These are phyloP conservation scores for Hypoxylon fragiforme DNA, from an alignment of 495 filamentous ascomycete genomes.

Conservation along the genomic window DNA sequence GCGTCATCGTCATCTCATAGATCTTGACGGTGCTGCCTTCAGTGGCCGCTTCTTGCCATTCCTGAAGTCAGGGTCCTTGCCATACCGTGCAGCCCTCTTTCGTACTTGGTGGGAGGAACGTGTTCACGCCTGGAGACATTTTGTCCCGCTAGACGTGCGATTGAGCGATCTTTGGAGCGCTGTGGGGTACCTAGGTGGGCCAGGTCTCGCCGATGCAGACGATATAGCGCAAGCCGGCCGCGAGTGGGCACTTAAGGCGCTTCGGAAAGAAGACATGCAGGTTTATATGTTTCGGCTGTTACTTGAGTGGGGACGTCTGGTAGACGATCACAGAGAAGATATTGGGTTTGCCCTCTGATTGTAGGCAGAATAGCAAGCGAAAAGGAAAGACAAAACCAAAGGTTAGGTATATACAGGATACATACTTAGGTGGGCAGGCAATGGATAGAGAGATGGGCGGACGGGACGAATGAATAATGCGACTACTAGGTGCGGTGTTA, in stretches of 20 bases:
- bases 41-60: constrained; percentile 67
- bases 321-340: constrained; percentile 63
- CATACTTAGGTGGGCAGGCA: no score
- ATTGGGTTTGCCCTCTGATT: constrained; percentile 50
- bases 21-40: constrained; percentile 66
- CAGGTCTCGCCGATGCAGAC: constrained; percentile 38
- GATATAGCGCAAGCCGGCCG: constrained; percentile 68
- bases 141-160: constrained; percentile 73
- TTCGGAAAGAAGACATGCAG: constrained; percentile 81
- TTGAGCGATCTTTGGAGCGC: constrained; percentile 63
- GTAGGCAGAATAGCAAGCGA: no score
- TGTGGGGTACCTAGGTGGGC: constrained; percentile 59
- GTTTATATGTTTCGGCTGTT: constrained; percentile 79
- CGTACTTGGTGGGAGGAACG: constrained; percentile 75
- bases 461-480: no score
- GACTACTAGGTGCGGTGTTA: no score
- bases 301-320: constrained; percentile 72
- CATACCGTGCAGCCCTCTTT: constrained; percentile 69
- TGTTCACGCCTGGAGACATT: constrained; percentile 73
- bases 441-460: no score
- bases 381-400: no score
- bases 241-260: constrained; percentile 63
- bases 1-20: constrained; percentile 63
- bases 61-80: constrained; percentile 64
- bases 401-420: no score